Base-by-base conservation (phyloP, 495 filamentous ascomycete species). In the Saxophila tyrrhenica region DNA sequence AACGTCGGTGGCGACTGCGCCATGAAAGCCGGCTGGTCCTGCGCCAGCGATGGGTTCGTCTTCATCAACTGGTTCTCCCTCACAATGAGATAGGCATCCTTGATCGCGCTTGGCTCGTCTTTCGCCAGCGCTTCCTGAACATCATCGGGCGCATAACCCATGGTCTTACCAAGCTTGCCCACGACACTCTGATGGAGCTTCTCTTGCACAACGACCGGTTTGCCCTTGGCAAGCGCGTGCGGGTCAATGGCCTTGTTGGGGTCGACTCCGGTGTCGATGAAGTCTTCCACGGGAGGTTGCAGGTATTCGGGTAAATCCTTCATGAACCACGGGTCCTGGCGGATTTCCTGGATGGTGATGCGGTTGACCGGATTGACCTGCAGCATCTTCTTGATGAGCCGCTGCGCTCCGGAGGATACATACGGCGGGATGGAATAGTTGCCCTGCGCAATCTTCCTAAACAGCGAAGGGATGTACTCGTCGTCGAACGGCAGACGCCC, bases 51-150 rank as follows among this genome's bases (percentile, higher is more conserved):
- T 22, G 77, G 89, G 68, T 88, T 94, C 29, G 81, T 84, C 64
- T 88, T 86, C 94, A 96, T 97, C 64, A 98, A 79, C 67, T 95
- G 89, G 68, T 98, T 97, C 70, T 98, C 92, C 48, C 90, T 80
- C 25, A 97, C 88, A 62, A 98, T 97, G 69, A 94, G 82, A 69
- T 97, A 98, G 15, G 92, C 92, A 74, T 98, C 92, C 67, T 98
- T 98, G 72, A 98, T 95, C 15, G 94, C 89, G 55, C 87, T 95
- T 38, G 92, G 91, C 64, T 98, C 92, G 46, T 94, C 81, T 51
- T 86, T 86, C 57, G 83, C 82, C 50, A 98, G 73, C 32, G 92
- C 91, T 64, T 96, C 91, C 66, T 94, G 85, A 38, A 98, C 92
- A 71, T 98, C 92, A 35, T 89, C 84, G 65, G 86, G 87, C 21